Base-by-base conservation (phyloP, 2,329 filamentous ascomycete species). In the Nigrospora osmanthi region DNA sequence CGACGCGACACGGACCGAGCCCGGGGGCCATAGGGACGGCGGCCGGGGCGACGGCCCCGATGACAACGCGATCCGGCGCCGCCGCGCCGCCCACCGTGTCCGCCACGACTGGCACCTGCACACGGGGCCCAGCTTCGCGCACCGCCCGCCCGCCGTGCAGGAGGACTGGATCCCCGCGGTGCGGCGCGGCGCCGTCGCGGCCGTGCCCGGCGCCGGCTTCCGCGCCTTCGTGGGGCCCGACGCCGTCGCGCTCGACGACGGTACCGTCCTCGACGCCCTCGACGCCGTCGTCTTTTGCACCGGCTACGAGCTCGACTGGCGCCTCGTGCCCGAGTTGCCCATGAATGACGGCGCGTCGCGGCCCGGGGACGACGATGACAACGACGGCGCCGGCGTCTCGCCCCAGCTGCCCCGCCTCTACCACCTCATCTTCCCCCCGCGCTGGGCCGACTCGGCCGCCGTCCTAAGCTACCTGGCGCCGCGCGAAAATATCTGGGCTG, bases 271-370 rank as follows among this genome's bases (percentile, higher is more conserved):
- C 23, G 14, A 54, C 6, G 49, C 53, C 30, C 50, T 51, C 11
- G 54, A 56, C 16, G 53, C 40, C 1, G 54, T 55, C 11, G 50
- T 55, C 14, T 52, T 55, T 17, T 56, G 54, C 14, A 55, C 52
- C 1, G 52, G 54, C 12, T 56, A 56, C 40, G 42, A 48, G 1
- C 31, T 48, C 6, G 52, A 56, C 42, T 52, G 52, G 15, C 45
- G 40, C 34, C 49, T 56, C 28, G 51, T 56, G 48, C 54, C 54
- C 7, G 53, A 55, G 34, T 30, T 55, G 12, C 52, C 55, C 28
- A 53, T 55, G 47, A 47, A 56, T 19, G 54, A 28, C 23, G 23
- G 9, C 23, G 23, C 5, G 6, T 4, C 9, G 23, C 10, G 6
- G 23, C 23, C 23, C 6, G 23, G 34, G 4, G 31, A 16, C 28